Conservation (phyloP, 2,329 filamentous ascomycete genomes). For the Penicillium brasilianum region DNA sequence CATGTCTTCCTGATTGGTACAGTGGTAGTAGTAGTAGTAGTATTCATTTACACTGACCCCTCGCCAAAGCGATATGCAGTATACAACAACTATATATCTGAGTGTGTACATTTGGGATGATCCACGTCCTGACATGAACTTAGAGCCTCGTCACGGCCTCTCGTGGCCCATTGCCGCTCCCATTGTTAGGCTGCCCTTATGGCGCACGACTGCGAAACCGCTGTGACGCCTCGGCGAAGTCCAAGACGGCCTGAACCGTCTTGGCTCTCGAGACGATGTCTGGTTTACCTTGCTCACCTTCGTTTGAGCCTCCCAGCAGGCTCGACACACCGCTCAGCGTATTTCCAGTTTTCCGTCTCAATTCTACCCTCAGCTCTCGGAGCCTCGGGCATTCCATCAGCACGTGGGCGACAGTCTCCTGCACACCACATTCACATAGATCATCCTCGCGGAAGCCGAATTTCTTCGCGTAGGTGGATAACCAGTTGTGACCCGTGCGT, state of each 20-base stretch:
- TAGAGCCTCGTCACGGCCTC: no score
- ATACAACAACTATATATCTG: conserved; percentile 25
- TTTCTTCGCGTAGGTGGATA: conserved; percentile 24
- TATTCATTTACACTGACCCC: conserved; percentile 28
- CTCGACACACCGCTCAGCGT: conserved; percentile 29
- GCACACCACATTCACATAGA: conserved; percentile 25
- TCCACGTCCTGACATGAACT: conserved; percentile 29
- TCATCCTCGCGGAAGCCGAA: conserved; percentile 18
- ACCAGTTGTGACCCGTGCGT: conserved; percentile 21
- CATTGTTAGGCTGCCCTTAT: no score
- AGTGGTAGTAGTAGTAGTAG: conserved; percentile 3
- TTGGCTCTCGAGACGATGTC: conserved; percentile 12
- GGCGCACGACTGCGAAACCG: no score
- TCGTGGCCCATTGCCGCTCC: no score
- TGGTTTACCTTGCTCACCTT: conserved; percentile 24
- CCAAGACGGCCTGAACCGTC: no score
- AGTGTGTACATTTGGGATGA: conserved; percentile 29
- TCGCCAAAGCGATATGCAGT: conserved; percentile 31
- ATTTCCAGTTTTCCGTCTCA: conserved; percentile 25
- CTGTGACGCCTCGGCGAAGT: no score
- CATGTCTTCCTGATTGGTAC: no score
- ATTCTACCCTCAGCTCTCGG: conserved; percentile 16
- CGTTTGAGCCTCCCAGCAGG: conserved; percentile 1
- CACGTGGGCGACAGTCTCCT: conserved; percentile 29
- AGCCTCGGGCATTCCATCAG: conserved; percentile 27